A percentile compares a stretch with the other conserved stretches of the same genome.
Conservation (phyloP, 1,284 basidiomycete species). For the Ceratobasidium papillatum region DNA sequence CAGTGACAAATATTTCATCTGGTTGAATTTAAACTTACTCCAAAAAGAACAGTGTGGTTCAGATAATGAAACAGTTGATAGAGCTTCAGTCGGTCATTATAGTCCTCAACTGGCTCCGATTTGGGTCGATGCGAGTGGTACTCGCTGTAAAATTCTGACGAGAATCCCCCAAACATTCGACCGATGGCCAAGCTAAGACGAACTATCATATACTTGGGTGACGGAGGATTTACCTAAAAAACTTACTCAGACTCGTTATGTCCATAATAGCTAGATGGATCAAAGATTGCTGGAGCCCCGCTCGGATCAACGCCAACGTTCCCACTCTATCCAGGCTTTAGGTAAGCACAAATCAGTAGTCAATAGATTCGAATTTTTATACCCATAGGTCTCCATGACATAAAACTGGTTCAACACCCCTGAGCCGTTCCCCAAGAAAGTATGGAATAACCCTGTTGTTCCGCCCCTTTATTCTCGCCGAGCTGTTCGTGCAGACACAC, state of each 20-base stretch:
- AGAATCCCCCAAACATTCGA: conserved; percentile 85
- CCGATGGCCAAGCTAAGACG: conserved; percentile 76
- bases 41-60: conserved; percentile 79
- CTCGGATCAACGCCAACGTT: conserved; percentile 68
- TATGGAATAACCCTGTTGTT: conserved; percentile 74
- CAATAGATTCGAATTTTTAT: conserved; percentile 46
- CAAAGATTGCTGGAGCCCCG: conserved; percentile 72
- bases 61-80: conserved; percentile 90
- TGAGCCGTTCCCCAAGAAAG: conserved; percentile 66
- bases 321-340: conserved; percentile 62
- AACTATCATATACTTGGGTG: conserved; percentile 28
- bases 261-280: conserved; percentile 84
- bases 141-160: conserved; percentile 70
- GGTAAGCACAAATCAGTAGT: conserved; percentile 16
- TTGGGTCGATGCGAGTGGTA: conserved; percentile 78
- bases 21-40: conserved; percentile 55
- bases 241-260: conserved; percentile 89
- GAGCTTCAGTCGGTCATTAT: conserved; percentile 72
- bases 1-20: background rate
- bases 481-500: background rate
- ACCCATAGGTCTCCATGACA: conserved; percentile 91
- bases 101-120: conserved; percentile 72
- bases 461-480: background rate
- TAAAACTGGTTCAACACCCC: conserved; percentile 72
- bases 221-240: background rate